phyloP scores from a whole-genome alignment of 306 rosid genomes.

The Corylus heterophylla region DNA sequence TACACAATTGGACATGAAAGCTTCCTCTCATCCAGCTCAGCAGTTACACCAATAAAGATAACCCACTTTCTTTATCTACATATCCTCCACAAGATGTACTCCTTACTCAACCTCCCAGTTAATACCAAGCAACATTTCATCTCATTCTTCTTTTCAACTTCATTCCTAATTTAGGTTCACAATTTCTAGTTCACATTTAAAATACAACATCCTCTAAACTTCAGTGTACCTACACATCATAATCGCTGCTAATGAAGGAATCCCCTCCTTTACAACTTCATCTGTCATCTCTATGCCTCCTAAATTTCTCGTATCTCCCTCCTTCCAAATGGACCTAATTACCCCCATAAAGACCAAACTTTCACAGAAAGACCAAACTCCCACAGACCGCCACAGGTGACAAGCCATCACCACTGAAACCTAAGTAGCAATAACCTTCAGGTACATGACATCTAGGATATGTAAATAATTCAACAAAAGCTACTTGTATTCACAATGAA shows the following conservation, averaged over 20 bases:
- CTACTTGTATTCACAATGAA: no score
- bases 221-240: background rate
- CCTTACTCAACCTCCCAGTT: background rate
- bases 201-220: background rate
- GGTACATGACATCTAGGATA: no score
- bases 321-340: background rate
- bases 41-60: background rate
- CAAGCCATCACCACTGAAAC: background rate
- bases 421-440: no score
- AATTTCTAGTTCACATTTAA: no score
- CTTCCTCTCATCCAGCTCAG: background rate
- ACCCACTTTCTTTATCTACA: background rate
- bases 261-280: background rate
- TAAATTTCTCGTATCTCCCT: background rate
- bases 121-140: background rate
- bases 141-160: background rate
- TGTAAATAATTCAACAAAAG: background rate
- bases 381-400: background rate
- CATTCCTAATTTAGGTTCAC: background rate
- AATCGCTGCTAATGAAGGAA: background rate
- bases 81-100: background rate
- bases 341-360: background rate
- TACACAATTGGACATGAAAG: background rate
- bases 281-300: background rate
- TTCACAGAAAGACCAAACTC: background rate